A percentile compares a stretch with the other conserved stretches of the same genome.
Conservation (phyloP, 2,329 filamentous ascomycete genomes). For the Tothia fuscella region DNA sequence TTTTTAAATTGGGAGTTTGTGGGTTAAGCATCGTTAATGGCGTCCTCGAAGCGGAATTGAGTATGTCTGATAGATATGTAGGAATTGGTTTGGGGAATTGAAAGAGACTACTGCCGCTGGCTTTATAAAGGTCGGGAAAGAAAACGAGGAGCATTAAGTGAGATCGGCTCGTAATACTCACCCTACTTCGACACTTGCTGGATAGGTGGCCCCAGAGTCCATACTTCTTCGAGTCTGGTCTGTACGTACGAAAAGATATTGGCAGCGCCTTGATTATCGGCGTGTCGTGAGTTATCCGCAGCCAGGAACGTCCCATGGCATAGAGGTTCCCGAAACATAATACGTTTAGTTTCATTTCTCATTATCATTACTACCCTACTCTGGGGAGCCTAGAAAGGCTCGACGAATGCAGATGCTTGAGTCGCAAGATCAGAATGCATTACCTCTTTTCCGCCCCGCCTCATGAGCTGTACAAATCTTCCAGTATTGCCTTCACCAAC, state of each 20-base stretch:
- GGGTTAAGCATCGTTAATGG: too few species aligned
- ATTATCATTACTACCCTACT: too few species aligned
- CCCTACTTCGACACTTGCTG: background rate
- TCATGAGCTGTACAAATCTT: constrained; percentile 1
- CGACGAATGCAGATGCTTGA: too few species aligned
- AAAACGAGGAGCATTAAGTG: background rate
- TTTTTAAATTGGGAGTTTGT: background rate
- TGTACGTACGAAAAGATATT: background rate
- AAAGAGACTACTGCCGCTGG: background rate
- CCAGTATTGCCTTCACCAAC: constrained; percentile 4
- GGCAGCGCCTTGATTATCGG: background rate
- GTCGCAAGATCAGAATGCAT: too few species aligned
- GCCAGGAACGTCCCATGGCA: too few species aligned
- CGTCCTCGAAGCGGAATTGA: background rate
- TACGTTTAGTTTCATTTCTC: too few species aligned
- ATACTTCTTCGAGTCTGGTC: background rate
- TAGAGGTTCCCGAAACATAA: too few species aligned
- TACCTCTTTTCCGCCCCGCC: too few species aligned
- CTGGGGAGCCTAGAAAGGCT: too few species aligned
- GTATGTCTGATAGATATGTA: background rate
- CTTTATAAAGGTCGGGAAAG: background rate
- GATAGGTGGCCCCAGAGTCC: background rate
- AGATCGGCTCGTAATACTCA: background rate
- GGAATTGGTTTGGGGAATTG: background rate
- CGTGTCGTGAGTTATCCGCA: background rate